Evolutionary conservation across 768 basidiomycete genomes (phyloP).

Genomic region (Asterophora lycoperdoides): DNA sequence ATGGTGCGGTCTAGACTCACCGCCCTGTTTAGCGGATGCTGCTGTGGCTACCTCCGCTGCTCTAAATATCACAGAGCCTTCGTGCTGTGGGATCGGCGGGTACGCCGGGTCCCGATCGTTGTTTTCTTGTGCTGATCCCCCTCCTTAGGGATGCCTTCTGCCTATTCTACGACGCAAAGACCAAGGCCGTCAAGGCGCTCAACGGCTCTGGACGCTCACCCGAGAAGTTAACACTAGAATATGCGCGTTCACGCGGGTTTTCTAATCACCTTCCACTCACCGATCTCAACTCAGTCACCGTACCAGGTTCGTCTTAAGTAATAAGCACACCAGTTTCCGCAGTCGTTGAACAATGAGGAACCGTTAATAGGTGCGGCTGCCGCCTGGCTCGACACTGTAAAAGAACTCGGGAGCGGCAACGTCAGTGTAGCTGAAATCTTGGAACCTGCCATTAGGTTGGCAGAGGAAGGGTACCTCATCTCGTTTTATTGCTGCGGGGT

Average conservation of each 20-base stretch:
- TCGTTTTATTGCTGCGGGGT: background rate
- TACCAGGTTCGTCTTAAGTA: slow-evolving; percentile 50
- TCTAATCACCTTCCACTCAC: slow-evolving; percentile 69
- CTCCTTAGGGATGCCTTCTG: slow-evolving; percentile 78
- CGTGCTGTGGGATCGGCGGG: slow-evolving; percentile 92
- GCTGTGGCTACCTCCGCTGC: slow-evolving; percentile 93
- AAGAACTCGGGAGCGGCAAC: slow-evolving; percentile 75
- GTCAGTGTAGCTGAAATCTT: slow-evolving; percentile 63
- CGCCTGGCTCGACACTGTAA: slow-evolving; percentile 90
- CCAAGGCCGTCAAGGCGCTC: slow-evolving; percentile 78
- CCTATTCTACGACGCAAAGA: slow-evolving; percentile 83
- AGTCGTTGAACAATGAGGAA: slow-evolving; percentile 4
- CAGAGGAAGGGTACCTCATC: slow-evolving; percentile 74
- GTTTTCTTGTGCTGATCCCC: background rate
- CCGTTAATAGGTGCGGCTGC: slow-evolving; percentile 71
- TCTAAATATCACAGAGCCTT: slow-evolving; percentile 87
- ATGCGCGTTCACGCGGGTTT: slow-evolving; percentile 66
- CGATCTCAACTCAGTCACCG: slow-evolving; percentile 89
- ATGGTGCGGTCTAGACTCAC: background rate
- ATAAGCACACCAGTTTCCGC: background rate
- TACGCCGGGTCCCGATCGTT: slow-evolving; percentile 30
- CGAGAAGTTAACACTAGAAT: slow-evolving; percentile 68
- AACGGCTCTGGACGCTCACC: slow-evolving; percentile 94
- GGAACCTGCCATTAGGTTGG: slow-evolving; percentile 85
- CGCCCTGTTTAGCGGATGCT: slow-evolving; percentile 65